phyloP scores from a whole-genome alignment of 768 basidiomycete species.

The Chalciporus piperatus region DNA sequence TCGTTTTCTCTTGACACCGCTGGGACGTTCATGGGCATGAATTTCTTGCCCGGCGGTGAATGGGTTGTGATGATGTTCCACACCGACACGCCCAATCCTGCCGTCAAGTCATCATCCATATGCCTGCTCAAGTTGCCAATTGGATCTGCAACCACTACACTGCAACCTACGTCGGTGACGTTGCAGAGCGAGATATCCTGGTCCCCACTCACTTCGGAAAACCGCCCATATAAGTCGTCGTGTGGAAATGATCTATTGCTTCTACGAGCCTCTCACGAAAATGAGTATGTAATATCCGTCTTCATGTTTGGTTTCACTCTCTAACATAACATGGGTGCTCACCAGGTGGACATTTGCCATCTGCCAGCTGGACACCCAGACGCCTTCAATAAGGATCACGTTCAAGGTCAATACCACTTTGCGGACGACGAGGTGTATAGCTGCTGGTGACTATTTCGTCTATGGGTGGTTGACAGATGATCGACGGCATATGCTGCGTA shows the following conservation, averaged over 20 bases:
- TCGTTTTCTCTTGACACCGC: constrained; percentile 5
- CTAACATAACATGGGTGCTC: too few relatives aligned
- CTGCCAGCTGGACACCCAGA: constrained; percentile 4
- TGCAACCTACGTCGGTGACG: not conserved
- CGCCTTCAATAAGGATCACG: constrained; percentile 1
- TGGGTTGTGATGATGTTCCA: constrained; percentile 11
- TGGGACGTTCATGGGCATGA: constrained; percentile 7
- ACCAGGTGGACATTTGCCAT: constrained; percentile 4
- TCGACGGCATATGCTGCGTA: not conserved
- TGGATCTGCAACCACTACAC: not conserved
- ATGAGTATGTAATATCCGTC: not conserved
- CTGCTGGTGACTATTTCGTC: constrained; percentile 7
- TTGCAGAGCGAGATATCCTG: constrained; percentile 10
- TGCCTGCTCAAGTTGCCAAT: constrained; percentile 3
- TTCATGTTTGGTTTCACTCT: not conserved
- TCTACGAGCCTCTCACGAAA: constrained; percentile 2
- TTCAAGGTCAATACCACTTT: constrained; percentile 4
- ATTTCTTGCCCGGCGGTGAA: constrained; percentile 9
- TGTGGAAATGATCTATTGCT: constrained; percentile 8
- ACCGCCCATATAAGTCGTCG: constrained; percentile 7
- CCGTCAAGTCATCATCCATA: constrained; percentile 1
- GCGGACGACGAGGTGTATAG: constrained; percentile 6
- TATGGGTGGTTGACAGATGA: constrained; percentile 5
- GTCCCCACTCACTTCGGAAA: not conserved
- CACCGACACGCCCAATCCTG: constrained; percentile 4